Evolutionary conservation across 192 early-diverging fungal species (phyloP).

Genomic region (Coemansia aciculifera): DNA sequence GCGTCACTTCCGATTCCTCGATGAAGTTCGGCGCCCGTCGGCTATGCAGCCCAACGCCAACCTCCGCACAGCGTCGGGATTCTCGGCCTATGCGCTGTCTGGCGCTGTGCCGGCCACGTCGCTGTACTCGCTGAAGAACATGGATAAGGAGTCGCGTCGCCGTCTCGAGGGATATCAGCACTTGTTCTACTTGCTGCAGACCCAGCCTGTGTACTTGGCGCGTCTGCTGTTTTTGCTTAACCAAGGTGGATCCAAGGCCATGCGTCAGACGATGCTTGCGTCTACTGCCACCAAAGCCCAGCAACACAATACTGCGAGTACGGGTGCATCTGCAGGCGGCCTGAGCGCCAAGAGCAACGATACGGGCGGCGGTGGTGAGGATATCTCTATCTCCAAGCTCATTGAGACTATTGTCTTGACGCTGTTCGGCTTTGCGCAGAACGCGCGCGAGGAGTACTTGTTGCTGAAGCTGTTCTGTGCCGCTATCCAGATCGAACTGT

Average conservation of each 20-base stretch:
- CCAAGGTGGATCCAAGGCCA: slow-evolving; percentile 66
- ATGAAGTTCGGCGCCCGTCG: slow-evolving; percentile 54
- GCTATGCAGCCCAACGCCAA: slow-evolving; percentile 16
- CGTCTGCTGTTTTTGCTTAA: slow-evolving; percentile 85
- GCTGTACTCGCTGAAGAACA: slow-evolving; percentile 68
- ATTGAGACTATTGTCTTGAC: slow-evolving; percentile 90
- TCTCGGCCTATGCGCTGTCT: slow-evolving; percentile 60
- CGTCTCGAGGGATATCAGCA: slow-evolving; percentile 85
- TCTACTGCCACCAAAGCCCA: not conserved
- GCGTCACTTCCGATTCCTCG: slow-evolving; percentile 54
- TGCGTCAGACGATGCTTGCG: slow-evolving; percentile 44
- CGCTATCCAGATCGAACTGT: slow-evolving; percentile 87
- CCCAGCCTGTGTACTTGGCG: slow-evolving; percentile 90
- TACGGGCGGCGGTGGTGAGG: slow-evolving; percentile 16
- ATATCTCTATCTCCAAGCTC: slow-evolving; percentile 63
- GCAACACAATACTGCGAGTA: not conserved
- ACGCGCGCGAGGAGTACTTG: slow-evolving; percentile 93
- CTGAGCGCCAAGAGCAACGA: slow-evolving; percentile 4
- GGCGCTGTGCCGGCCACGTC: slow-evolving; percentile 28
- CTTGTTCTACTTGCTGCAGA: slow-evolving; percentile 96
- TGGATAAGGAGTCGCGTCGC: slow-evolving; percentile 84
- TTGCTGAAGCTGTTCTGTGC: slow-evolving; percentile 92
- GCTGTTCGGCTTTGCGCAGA: slow-evolving; percentile 96
- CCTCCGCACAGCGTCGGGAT: slow-evolving; percentile 14
- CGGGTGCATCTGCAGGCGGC: not conserved